Percentiles rank a stretch among this genome's conserved stretches.
These are phyloP conservation scores for Colletotrichum agaves DNA, from an alignment of 2,329 filamentous ascomycete species.

Conservation along the genomic window DNA sequence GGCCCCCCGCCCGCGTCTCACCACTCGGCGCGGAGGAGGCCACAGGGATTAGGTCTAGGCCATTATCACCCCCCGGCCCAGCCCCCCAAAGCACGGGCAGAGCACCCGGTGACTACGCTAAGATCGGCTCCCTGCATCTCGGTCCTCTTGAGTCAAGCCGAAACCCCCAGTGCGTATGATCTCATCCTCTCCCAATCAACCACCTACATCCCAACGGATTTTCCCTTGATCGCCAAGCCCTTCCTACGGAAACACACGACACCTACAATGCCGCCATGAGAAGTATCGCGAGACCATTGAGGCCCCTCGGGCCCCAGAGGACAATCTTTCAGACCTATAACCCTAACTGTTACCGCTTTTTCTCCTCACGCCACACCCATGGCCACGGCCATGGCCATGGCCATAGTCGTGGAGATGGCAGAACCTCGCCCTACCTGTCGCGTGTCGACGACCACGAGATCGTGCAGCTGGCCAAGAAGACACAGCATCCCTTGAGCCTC, in stretches of 20 bases:
- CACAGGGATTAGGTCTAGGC: slow-evolving; percentile 6
- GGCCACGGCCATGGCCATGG: slow-evolving; percentile 14
- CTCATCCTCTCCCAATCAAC: slow-evolving; percentile 18
- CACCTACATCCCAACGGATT: neutral
- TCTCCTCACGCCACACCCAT: slow-evolving; percentile 42
- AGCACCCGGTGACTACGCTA: slow-evolving; percentile 13
- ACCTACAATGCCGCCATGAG: slow-evolving; percentile 60
- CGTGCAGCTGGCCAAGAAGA: slow-evolving; percentile 78
- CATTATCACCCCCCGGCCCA: neutral
- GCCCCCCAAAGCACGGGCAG: slow-evolving; percentile 5
- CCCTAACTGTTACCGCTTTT: slow-evolving; percentile 10
- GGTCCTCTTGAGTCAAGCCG: slow-evolving; percentile 21
- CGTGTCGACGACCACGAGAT: slow-evolving; percentile 67
- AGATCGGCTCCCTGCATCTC: neutral
- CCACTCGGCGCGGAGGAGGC: slow-evolving; percentile 5
- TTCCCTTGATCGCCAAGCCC: slow-evolving; percentile 10
- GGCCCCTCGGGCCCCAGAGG: slow-evolving; percentile 45
- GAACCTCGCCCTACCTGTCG: slow-evolving; percentile 26
- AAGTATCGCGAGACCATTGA: slow-evolving; percentile 50
- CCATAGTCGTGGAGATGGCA: too few relatives aligned
- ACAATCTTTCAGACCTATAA: slow-evolving; percentile 22
- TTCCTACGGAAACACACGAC: neutral
- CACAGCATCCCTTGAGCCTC: slow-evolving; percentile 84
- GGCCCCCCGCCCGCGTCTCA: slow-evolving; percentile 24
- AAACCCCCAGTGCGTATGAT: slow-evolving; percentile 16